phyloP scores from a whole-genome alignment of 441 rosid species.

The Adansonia rubrostipa region DNA sequence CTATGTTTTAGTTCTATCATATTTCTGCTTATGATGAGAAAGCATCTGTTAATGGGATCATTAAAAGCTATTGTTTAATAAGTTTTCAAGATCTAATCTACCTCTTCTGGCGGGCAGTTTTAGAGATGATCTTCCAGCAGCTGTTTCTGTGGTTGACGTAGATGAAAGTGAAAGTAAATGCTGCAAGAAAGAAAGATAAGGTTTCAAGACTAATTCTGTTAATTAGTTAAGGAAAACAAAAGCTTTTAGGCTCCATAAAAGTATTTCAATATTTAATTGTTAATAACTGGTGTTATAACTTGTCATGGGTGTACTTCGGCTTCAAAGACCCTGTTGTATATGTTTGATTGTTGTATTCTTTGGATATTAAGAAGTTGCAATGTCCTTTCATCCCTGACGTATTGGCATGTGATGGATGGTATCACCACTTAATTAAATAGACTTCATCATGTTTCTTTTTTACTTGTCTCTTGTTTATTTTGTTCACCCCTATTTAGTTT shows the following conservation, averaged over 20 bases:
- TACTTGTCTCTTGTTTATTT: background rate
- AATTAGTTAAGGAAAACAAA: background rate
- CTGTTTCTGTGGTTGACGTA: background rate
- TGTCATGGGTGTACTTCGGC: background rate
- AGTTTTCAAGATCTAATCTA: background rate
- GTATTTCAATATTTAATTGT: background rate
- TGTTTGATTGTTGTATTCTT: background rate
- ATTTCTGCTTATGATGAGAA: background rate
- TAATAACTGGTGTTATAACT: background rate
- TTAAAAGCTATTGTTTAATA: background rate
- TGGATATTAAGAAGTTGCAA: background rate
- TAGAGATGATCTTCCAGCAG: background rate
- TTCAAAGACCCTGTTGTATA: background rate
- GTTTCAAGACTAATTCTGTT: background rate
- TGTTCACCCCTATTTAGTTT: background rate
- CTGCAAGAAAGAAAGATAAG: background rate
- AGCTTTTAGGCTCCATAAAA: background rate
- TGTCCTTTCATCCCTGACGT: background rate
- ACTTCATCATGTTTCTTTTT: background rate
- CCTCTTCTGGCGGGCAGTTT: background rate
- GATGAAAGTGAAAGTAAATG: background rate
- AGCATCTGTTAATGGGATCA: background rate
- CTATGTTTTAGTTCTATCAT: background rate
- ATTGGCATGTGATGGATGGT: constrained; percentile 1
- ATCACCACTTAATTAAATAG: background rate